phyloP scores from a whole-genome alignment of 768 basidiomycete species.

The Lactarius quietus region DNA sequence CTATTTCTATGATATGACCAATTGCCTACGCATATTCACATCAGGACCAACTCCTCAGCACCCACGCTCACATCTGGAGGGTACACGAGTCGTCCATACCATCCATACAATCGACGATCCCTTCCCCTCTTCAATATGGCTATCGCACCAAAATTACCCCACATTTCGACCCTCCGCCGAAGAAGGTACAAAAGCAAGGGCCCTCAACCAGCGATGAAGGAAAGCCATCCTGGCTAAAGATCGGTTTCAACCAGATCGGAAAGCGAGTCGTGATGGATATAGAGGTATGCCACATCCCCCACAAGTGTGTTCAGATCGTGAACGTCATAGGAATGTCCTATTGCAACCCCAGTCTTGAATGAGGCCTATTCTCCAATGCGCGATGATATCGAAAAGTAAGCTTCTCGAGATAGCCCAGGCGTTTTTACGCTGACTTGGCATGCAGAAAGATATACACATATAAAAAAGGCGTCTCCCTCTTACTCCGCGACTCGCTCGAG shows the following conservation, averaged over 20 bases:
- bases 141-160: slow-evolving; percentile 98
- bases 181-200: slow-evolving; percentile 33
- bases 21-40: too few species aligned
- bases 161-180: slow-evolving; percentile 82
- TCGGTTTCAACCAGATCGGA: slow-evolving; percentile 86
- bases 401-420: background rate
- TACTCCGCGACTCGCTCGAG: slow-evolving; percentile 81
- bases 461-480: slow-evolving; percentile 84
- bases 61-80: too few species aligned
- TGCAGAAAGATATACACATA: slow-evolving; percentile 73
- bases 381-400: slow-evolving; percentile 64
- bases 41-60: too few species aligned
- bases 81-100: slow-evolving; percentile 60
- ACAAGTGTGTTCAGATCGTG: background rate
- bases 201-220: slow-evolving; percentile 13
- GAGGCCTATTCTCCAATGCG: slow-evolving; percentile 58
- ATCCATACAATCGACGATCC: slow-evolving; percentile 63
- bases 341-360: slow-evolving; percentile 81
- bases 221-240: slow-evolving; percentile 71
- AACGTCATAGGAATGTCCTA: slow-evolving; percentile 76
- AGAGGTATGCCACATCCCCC: slow-evolving; percentile 50
- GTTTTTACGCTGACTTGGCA: background rate
- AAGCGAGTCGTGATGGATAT: slow-evolving; percentile 80
- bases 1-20: too few species aligned
- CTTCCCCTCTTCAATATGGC: slow-evolving; percentile 84